These are phyloP conservation scores for Aspergillus persii DNA, from an alignment of 2,329 filamentous ascomycete species.

Conservation along the genomic window DNA sequence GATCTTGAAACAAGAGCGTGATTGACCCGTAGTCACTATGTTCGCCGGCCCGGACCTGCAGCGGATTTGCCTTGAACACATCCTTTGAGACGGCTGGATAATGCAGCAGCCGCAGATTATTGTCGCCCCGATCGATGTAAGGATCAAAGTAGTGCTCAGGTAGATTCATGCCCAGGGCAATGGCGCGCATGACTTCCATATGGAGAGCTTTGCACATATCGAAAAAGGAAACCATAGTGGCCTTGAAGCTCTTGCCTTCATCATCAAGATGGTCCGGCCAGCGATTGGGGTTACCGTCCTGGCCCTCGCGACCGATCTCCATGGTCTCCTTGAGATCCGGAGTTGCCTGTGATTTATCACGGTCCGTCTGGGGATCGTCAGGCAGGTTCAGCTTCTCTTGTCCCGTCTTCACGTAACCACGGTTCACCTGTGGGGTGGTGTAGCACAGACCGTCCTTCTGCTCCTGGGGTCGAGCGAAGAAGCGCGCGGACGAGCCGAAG, in stretches of 20 bases:
- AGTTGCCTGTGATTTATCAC: constrained; percentile 53
- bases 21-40: constrained; percentile 66
- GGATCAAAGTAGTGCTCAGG: constrained; percentile 71
- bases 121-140: constrained; percentile 68
- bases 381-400: constrained; percentile 66
- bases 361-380: constrained; percentile 26
- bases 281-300: constrained; percentile 67
- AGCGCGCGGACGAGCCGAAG: constrained; percentile 66
- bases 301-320: constrained; percentile 60
- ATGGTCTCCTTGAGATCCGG: constrained; percentile 58
- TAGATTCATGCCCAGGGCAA: constrained; percentile 76
- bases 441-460: constrained; percentile 67
- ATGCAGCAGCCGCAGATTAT: constrained; percentile 71
- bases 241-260: constrained; percentile 61
- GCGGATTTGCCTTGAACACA: constrained; percentile 64
- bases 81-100: constrained; percentile 68
- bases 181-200: constrained; percentile 75
- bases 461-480: constrained; percentile 63
- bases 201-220: constrained; percentile 72
- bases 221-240: constrained; percentile 73
- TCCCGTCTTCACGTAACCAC: constrained; percentile 68
- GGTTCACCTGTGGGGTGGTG: constrained; percentile 70
- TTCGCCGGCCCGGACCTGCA: constrained; percentile 72
- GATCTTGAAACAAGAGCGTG: constrained; percentile 57
- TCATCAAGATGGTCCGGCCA: constrained; percentile 65